Evolutionary conservation across 179 eudicot species (phyloP).

Genomic region (Drosera spatulata): DNA sequence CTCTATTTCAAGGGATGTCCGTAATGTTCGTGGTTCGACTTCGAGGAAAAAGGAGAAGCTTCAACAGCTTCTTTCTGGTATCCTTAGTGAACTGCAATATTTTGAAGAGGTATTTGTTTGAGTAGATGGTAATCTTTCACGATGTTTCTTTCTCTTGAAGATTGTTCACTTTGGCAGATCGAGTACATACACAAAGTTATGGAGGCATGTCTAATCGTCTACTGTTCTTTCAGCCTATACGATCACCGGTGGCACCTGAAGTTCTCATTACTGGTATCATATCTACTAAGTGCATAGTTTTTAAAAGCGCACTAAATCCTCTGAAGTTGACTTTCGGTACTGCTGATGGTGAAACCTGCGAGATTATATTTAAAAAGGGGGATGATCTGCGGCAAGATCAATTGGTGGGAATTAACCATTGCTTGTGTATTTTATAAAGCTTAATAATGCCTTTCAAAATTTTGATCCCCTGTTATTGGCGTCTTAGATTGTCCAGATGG

Average conservation of each 20-base stretch:
- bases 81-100: constrained; percentile 91
- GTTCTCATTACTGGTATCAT: constrained; percentile 85
- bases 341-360: constrained; percentile 70
- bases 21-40: constrained; percentile 87
- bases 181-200: constrained; percentile 1
- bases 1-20: constrained; percentile 83
- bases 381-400: constrained; percentile 99
- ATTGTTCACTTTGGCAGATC: background rate
- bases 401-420: constrained; percentile 37
- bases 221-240: constrained; percentile 59
- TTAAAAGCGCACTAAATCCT: constrained; percentile 88
- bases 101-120: constrained; percentile 74
- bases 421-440: constrained; percentile 5
- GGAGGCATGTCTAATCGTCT: constrained; percentile 8
- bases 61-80: constrained; percentile 92
- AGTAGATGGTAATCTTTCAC: background rate
- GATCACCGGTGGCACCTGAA: constrained; percentile 80
- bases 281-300: constrained; percentile 84
- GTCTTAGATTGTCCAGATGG: constrained; percentile 90
- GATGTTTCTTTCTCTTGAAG: background rate
- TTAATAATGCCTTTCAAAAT: constrained; percentile 3
- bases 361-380: constrained; percentile 94
- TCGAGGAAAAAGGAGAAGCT: constrained; percentile 98
- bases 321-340: constrained; percentile 79
- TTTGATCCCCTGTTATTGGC: constrained; percentile 7